Base-by-base conservation (phyloP, 148 eudicot species). In the Rhododendron ferrugineum region DNA sequence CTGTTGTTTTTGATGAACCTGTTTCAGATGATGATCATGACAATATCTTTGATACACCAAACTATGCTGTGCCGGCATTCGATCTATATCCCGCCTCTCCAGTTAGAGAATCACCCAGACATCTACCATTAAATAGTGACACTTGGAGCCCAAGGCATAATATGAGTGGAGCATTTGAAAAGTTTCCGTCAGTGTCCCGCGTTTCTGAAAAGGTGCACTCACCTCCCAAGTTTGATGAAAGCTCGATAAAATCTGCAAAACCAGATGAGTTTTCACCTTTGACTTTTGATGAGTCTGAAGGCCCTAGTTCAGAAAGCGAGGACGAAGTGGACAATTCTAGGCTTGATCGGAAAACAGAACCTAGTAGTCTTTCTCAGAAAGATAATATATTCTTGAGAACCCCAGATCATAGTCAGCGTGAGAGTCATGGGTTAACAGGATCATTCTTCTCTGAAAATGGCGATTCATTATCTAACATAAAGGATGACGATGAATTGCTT, bases 281-380 rank as follows among this genome's bases (percentile, higher is more conserved):
- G n/a, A 84, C 86, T 28, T 94, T 89, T 87, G 95, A 94, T 90
- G 90, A 92, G 86, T 91, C 92, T 22, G 97, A 92, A 86, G 91
- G 85, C 8, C 89, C 88, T 73, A 85, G 81, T 90, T 94, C 95
- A 75, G 95, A 90, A 83, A 91, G 88, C 36, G 96, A 94, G 64
- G 90, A 90, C 58, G 94, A 89, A 76, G 79, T 84, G 46, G 83
- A 85, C 28, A 88, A 80, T 32, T 87, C 88, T 32, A 72, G 47
- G 84, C 60, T 73, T 74, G 68, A 13, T 40, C 83, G 62, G 85
- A 85, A 74, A 85, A 37, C 86, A 36, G 84, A 86, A 82, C 75
- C 85, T 80, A 84, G 54, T 74, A 81, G 58, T 28, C 72, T 50
- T 85, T 62, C 49, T 79, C 49, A 78, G 54, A 82, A 76, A 74